Percentiles rank a stretch among this genome's conserved stretches.
These are phyloP conservation scores for Spinacia oleracea DNA, from an alignment of 179 eudicot genomes.

Conservation along the genomic window DNA sequence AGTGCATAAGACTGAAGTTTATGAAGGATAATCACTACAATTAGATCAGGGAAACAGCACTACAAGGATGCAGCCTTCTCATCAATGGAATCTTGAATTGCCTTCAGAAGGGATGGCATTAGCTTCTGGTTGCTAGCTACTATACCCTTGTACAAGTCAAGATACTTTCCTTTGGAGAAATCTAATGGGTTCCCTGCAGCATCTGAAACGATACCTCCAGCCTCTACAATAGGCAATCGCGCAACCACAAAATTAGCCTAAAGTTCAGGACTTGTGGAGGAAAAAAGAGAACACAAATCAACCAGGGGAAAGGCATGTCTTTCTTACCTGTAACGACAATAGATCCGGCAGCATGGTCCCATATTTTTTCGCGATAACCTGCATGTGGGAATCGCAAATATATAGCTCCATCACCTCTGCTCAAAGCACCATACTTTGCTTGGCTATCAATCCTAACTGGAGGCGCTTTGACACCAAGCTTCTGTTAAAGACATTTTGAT, in stretches of 20 bases:
- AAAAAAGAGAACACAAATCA: neutral
- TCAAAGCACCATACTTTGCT: slow-evolving; percentile 93
- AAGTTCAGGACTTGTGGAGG: neutral
- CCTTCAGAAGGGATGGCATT: slow-evolving; percentile 88
- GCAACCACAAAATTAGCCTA: neutral
- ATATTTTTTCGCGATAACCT: slow-evolving; percentile 93
- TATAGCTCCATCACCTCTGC: slow-evolving; percentile 98
- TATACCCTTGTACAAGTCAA: slow-evolving; percentile 85
- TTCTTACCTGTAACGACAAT: slow-evolving; percentile 83
- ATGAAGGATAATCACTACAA: neutral
- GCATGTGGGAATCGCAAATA: slow-evolving; percentile 92
- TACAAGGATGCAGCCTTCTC: slow-evolving; percentile 69
- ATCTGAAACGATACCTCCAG: slow-evolving; percentile 89
- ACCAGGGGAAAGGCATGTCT: neutral
- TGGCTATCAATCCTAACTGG: slow-evolving; percentile 99
- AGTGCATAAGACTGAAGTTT: neutral
- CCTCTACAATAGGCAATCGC: slow-evolving; percentile 57
- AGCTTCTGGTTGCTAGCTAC: slow-evolving; percentile 79
- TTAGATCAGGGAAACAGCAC: slow-evolving; percentile 8
- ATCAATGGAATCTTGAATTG: slow-evolving; percentile 69
- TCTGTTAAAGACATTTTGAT: slow-evolving; percentile 42
- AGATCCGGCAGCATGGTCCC: slow-evolving; percentile 99
- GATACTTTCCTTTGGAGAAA: slow-evolving; percentile 84
- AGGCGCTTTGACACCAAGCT: slow-evolving; percentile 94
- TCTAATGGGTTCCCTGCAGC: slow-evolving; percentile 93